Conservation (phyloP, 2,329 filamentous ascomycete genomes). For the Sclerotinia minor region DNA sequence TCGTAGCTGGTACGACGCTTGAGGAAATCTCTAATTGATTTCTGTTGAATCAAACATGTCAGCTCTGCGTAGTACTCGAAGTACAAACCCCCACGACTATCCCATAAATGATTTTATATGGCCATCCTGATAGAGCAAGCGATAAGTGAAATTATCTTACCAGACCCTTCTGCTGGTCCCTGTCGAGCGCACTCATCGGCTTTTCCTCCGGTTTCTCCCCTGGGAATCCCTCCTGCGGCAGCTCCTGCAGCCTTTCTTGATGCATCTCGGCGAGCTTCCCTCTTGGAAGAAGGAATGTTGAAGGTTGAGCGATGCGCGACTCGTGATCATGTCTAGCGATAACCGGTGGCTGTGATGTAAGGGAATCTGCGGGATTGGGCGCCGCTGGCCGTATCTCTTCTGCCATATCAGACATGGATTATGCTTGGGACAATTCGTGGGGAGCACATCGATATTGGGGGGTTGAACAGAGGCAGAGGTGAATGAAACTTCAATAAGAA, state of each 20-base stretch:
- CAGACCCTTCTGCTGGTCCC: constrained; percentile 76
- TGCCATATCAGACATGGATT: constrained; percentile 42
- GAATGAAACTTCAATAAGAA: constrained; percentile 4
- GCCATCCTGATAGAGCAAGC: constrained; percentile 6
- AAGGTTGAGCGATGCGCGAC: constrained; percentile 42
- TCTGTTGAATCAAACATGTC: constrained; percentile 52
- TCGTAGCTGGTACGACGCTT: constrained; percentile 97
- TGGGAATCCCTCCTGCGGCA: constrained; percentile 74
- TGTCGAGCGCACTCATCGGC: constrained; percentile 64
- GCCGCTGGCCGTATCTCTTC: constrained; percentile 38
- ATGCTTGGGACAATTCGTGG: constrained; percentile 21
- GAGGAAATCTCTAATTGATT: constrained; percentile 91
- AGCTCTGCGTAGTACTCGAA: constrained; percentile 34
- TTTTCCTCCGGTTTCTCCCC: constrained; percentile 71
- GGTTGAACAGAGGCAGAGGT: neutral
- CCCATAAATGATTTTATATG: constrained; percentile 12
- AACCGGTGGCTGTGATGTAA: constrained; percentile 36
- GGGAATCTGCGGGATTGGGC: constrained; percentile 33
- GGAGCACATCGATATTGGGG: constrained; percentile 23
- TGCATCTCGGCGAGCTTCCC: constrained; percentile 25
- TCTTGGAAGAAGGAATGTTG: constrained; percentile 41
- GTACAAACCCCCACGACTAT: constrained; percentile 22
- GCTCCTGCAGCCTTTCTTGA: constrained; percentile 53
- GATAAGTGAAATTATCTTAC: constrained; percentile 51
- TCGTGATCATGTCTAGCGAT: constrained; percentile 40